These are phyloP conservation scores for Kwoniella mangroviensis DNA, from an alignment of 768 basidiomycete genomes.

Conservation along the genomic window DNA sequence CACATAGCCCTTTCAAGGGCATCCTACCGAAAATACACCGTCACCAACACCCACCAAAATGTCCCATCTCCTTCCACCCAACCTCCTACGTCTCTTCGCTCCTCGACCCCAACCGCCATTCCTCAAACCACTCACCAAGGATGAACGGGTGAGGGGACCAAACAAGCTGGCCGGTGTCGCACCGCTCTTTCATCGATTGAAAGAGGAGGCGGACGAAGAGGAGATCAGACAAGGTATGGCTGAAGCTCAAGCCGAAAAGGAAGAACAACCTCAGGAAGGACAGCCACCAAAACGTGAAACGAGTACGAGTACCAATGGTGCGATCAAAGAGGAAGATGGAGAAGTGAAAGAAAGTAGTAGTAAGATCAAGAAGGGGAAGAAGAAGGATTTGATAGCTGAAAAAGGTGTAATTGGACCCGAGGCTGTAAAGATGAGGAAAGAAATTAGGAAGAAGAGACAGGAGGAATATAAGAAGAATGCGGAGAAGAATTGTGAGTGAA, in stretches of 20 bases:
- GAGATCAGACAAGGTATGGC: constrained; percentile 42
- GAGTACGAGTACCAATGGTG: constrained; percentile 18
- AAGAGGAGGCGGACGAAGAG: constrained; percentile 71
- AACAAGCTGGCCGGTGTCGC: constrained; percentile 82
- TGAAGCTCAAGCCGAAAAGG: constrained; percentile 25
- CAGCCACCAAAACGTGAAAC: too few species aligned
- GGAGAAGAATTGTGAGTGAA: constrained; percentile 70
- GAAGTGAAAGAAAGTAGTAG: constrained; percentile 69
- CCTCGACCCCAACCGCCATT: constrained; percentile 90
- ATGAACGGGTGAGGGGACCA: constrained; percentile 72
- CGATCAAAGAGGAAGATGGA: constrained; percentile 58
- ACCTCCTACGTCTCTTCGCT: constrained; percentile 93
- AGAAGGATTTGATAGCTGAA: constrained; percentile 63
- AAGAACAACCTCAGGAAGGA: too few species aligned
- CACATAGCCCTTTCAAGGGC: background rate
- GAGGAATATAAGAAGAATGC: constrained; percentile 57
- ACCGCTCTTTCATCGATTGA: constrained; percentile 70
- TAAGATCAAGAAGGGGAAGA: constrained; percentile 67
- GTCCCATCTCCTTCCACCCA: constrained; percentile 72
- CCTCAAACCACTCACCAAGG: constrained; percentile 78
- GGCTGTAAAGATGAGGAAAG: constrained; percentile 52
- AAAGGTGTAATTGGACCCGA: constrained; percentile 53
- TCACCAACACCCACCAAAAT: constrained; percentile 21
- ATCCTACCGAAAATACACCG: background rate
- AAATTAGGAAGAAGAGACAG: constrained; percentile 54